Conservation (phyloP, 257 asterid species). For the Plantago major region DNA sequence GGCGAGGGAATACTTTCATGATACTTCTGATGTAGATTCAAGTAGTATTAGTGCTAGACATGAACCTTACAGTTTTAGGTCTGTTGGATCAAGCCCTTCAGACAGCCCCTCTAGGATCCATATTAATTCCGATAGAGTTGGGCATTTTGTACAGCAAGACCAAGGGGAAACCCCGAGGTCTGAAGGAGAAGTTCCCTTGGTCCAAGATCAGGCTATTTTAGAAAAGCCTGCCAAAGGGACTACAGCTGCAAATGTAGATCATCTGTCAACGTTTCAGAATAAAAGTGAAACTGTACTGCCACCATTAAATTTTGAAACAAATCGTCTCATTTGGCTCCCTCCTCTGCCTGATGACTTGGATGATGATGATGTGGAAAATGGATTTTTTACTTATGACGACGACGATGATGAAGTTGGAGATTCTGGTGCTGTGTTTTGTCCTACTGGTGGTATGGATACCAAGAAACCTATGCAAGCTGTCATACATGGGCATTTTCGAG, state of each 20-base stretch:
- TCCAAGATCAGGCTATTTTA: constrained; percentile 53
- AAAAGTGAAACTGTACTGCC: constrained; percentile 36
- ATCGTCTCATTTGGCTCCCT: constrained; percentile 77
- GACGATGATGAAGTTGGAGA: constrained; percentile 80
- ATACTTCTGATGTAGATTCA: constrained; percentile 71
- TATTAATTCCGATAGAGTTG: constrained; percentile 46
- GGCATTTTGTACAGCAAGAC: constrained; percentile 59
- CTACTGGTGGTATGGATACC: constrained; percentile 34
- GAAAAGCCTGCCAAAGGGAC: constrained; percentile 48
- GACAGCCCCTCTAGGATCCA: constrained; percentile 75
- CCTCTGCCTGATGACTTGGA: constrained; percentile 66
- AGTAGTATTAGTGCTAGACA: constrained; percentile 69
- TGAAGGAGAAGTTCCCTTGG: constrained; percentile 36
- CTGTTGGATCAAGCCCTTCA: constrained; percentile 75
- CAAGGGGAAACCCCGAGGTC: constrained; percentile 43
- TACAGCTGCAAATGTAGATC: constrained; percentile 34
- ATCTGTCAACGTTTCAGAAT: constrained; percentile 30
- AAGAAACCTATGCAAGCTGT: constrained; percentile 55
- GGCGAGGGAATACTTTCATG: constrained; percentile 51
- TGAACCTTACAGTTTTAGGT: constrained; percentile 53
- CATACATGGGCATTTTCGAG: constrained; percentile 81
- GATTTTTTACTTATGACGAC: constrained; percentile 59
- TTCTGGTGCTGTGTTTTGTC: constrained; percentile 32
- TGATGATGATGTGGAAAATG: constrained; percentile 51
- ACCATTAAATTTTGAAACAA: constrained; percentile 68